Conservation (phyloP, 2,329 filamentous ascomycete species). For the Apiospora hydei region DNA sequence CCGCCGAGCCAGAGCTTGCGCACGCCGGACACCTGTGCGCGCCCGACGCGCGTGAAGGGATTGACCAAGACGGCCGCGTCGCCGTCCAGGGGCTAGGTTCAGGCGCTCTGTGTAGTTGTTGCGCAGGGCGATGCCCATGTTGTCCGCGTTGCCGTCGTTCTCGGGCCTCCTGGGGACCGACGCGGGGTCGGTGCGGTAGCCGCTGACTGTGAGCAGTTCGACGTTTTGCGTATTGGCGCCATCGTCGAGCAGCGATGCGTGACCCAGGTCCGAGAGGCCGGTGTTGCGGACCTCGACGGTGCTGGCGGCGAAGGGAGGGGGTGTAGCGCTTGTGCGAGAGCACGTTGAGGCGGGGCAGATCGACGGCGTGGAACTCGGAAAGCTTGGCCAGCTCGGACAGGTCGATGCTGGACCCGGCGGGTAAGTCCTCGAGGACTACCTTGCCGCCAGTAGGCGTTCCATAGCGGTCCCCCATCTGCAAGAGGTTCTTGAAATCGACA, state of each 20-base stretch:
- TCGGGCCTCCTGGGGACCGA: not conserved
- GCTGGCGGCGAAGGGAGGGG: not conserved
- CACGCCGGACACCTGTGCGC: not conserved
- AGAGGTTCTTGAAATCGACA: not conserved
- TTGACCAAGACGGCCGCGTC: not conserved
- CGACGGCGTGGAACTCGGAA: not conserved
- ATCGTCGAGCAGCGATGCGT: too few relatives aligned
- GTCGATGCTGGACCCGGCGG: not conserved
- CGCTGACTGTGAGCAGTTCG: too few relatives aligned
- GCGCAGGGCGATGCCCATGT: not conserved
- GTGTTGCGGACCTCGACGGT: not conserved
- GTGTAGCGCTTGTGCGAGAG: not conserved
- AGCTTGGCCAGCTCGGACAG: not conserved
- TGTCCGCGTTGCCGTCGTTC: too few relatives aligned
- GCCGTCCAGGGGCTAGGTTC: not conserved
- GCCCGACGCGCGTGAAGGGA: not conserved
- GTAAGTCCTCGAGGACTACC: not conserved
- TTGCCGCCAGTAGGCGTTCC: not conserved
- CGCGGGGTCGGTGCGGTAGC: not conserved
- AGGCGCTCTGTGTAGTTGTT: not conserved
- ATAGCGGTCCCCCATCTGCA: not conserved
- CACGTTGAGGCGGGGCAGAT: not conserved
- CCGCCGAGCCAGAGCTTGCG: not conserved
- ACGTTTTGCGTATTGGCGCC: too few relatives aligned
- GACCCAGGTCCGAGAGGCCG: too few relatives aligned